phyloP scores from a whole-genome alignment of 495 filamentous ascomycete species.

The Astrothelium macrocarpum region DNA sequence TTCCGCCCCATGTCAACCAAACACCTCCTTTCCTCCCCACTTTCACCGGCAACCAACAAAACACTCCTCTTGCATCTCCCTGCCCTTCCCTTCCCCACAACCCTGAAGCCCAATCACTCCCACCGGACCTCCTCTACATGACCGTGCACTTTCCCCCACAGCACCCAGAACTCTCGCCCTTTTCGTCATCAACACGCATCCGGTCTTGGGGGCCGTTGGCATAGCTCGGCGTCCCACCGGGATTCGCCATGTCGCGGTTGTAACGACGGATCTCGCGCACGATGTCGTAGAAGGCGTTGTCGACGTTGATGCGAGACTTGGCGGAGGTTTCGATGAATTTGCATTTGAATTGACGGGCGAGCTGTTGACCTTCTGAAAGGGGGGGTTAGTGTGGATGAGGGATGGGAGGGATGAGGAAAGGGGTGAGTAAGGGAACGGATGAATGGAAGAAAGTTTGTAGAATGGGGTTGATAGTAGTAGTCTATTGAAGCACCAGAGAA shows the following conservation, averaged over 20 bases:
- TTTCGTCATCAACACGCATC: constrained; percentile 67
- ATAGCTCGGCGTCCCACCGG: constrained; percentile 50
- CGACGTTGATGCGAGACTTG: constrained; percentile 95
- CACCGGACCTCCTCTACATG: constrained; percentile 58
- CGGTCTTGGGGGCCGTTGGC: constrained; percentile 52
- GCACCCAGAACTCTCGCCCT: constrained; percentile 71
- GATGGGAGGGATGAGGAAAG: background rate
- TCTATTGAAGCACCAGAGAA: background rate
- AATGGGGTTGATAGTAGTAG: too few species aligned
- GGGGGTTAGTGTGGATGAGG: background rate
- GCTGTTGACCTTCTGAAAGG: constrained; percentile 69
- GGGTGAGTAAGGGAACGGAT: background rate
- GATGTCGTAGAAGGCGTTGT: constrained; percentile 96
- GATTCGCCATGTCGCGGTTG: constrained; percentile 93
- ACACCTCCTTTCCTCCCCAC: background rate
- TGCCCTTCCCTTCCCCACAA: background rate
- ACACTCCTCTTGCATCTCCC: constrained; percentile 4
- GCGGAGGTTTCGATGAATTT: constrained; percentile 98
- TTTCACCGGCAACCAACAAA: too few species aligned
- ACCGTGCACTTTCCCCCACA: constrained; percentile 60
- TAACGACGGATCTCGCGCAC: constrained; percentile 94
- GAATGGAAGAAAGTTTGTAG: background rate
- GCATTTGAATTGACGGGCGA: constrained; percentile 82
- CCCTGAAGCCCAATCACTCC: background rate
- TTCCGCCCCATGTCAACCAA: too few species aligned